A percentile compares a stretch with the other conserved stretches of the same genome.
Conservation (phyloP, 2,329 filamentous ascomycete genomes). For the Curvularia verruculosa region DNA sequence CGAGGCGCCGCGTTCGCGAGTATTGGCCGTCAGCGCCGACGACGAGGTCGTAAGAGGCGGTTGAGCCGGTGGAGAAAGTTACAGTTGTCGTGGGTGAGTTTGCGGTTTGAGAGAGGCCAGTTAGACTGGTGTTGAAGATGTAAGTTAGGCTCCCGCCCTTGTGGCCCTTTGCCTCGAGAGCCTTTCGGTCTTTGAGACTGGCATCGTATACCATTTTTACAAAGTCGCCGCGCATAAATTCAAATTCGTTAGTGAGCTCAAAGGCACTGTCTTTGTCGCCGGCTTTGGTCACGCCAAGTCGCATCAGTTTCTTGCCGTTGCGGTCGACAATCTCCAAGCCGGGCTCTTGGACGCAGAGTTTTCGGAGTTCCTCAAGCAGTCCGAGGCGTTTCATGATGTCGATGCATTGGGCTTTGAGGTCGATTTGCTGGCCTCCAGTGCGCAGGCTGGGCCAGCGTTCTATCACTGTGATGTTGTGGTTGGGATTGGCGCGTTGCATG, state of each 20-base stretch:
- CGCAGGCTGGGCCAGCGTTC: constrained; percentile 54
- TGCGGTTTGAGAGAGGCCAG: constrained; percentile 19
- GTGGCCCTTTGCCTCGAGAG: constrained; percentile 16
- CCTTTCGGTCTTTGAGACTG: constrained; percentile 21
- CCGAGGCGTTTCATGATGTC: constrained; percentile 51
- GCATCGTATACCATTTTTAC: constrained; percentile 41
- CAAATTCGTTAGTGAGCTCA: constrained; percentile 34
- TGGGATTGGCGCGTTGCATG: constrained; percentile 52
- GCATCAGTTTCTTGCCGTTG: constrained; percentile 22
- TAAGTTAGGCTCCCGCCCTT: constrained; percentile 16
- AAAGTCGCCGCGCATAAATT: constrained; percentile 42
- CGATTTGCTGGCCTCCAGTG: constrained; percentile 53
- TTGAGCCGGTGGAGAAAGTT: constrained; percentile 24
- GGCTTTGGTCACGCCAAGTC: constrained; percentile 42
- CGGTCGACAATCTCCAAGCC: constrained; percentile 48
- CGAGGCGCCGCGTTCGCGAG: constrained; percentile 29
- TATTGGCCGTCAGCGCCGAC: constrained; percentile 36
- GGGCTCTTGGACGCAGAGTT: constrained; percentile 45
- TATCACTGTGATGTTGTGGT: constrained; percentile 49
- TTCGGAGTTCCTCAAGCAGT: constrained; percentile 44
- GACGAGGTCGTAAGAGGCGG: constrained; percentile 30
- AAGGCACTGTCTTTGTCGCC: constrained; percentile 45
- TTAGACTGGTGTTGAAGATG: constrained; percentile 22
- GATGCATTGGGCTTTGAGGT: constrained; percentile 53
- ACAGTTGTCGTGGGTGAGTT: constrained; percentile 19